These are phyloP conservation scores for Cocos nucifera DNA, from an alignment of 176 grass and related monocot genomes.

Conservation along the genomic window DNA sequence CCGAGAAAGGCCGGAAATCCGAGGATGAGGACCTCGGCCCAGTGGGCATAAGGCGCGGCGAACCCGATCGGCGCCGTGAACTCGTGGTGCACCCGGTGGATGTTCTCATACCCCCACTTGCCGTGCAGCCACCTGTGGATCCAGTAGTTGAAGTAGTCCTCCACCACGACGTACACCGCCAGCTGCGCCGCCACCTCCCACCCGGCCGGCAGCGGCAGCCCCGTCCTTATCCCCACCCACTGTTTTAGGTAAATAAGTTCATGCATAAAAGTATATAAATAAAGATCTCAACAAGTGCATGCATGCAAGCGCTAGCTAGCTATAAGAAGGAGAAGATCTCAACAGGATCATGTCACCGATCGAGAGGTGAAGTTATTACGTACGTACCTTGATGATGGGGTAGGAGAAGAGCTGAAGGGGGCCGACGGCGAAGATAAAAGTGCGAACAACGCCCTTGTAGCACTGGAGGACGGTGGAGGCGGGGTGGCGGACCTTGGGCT, in stretches of 20 bases:
- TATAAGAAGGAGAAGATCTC: too few relatives aligned
- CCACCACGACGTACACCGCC: slow-evolving; percentile 69
- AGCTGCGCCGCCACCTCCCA: slow-evolving; percentile 62
- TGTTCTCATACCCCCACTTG: slow-evolving; percentile 71
- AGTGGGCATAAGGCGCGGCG: slow-evolving; percentile 72
- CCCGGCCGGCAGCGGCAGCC: slow-evolving; percentile 50
- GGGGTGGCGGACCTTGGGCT: slow-evolving; percentile 59
- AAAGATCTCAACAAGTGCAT: too few relatives aligned
- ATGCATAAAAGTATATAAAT: too few relatives aligned
- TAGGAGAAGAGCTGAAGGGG: slow-evolving; percentile 72
- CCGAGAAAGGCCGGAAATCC: slow-evolving; percentile 65
- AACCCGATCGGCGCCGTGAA: slow-evolving; percentile 80
- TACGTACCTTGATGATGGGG: slow-evolving; percentile 79
- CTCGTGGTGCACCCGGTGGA: slow-evolving; percentile 80
- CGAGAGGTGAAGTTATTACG: too few relatives aligned
- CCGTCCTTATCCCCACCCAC: slow-evolving; percentile 64
- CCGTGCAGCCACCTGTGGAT: slow-evolving; percentile 69
- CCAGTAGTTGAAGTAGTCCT: slow-evolving; percentile 92
- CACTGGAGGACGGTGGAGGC: slow-evolving; percentile 42
- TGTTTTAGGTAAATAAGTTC: neutral
- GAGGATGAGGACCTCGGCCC: slow-evolving; percentile 74
- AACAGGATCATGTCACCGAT: too few relatives aligned
- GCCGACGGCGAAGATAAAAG: slow-evolving; percentile 65
- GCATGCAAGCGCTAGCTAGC: too few relatives aligned
- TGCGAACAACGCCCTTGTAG: slow-evolving; percentile 56